Conservation (phyloP, 805 yeast species). For the Ogataea allantospora region DNA sequence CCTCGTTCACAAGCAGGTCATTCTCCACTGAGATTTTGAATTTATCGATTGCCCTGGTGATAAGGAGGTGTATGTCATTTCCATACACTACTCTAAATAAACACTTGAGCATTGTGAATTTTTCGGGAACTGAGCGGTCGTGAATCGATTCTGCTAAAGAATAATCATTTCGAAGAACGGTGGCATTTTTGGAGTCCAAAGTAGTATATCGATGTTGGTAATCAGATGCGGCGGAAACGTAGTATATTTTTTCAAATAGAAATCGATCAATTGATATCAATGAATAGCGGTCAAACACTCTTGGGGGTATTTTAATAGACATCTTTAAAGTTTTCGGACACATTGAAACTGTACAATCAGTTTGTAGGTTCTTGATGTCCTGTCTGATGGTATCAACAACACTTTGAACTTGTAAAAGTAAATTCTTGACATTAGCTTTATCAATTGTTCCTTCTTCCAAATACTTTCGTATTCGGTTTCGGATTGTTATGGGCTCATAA, state of each 20-base stretch:
- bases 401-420: slow-evolving; percentile 14
- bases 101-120: slow-evolving; percentile 15
- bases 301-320: slow-evolving; percentile 19
- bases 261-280: slow-evolving; percentile 29
- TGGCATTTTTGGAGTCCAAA: slow-evolving; percentile 21
- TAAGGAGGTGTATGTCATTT: slow-evolving; percentile 1
- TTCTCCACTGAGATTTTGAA: background rate
- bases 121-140: background rate
- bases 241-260: slow-evolving; percentile 23
- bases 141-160: slow-evolving; percentile 14
- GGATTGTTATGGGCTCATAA: slow-evolving; percentile 49
- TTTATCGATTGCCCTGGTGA: slow-evolving; percentile 13
- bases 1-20: background rate
- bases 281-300: slow-evolving; percentile 18
- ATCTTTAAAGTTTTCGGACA: slow-evolving; percentile 8
- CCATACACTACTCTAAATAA: slow-evolving; percentile 5
- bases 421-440: slow-evolving; percentile 8
- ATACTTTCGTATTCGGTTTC: slow-evolving; percentile 53
- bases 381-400: slow-evolving; percentile 20
- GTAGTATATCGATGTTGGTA: slow-evolving; percentile 27
- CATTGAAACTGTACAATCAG: slow-evolving; percentile 2
- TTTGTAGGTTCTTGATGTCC: slow-evolving; percentile 16
- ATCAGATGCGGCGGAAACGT: slow-evolving; percentile 22
- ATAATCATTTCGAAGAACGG: background rate
- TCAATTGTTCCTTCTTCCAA: slow-evolving; percentile 15